Base-by-base conservation (phyloP, 2,329 filamentous ascomycete genomes). In the Phialophora verrucosa region DNA sequence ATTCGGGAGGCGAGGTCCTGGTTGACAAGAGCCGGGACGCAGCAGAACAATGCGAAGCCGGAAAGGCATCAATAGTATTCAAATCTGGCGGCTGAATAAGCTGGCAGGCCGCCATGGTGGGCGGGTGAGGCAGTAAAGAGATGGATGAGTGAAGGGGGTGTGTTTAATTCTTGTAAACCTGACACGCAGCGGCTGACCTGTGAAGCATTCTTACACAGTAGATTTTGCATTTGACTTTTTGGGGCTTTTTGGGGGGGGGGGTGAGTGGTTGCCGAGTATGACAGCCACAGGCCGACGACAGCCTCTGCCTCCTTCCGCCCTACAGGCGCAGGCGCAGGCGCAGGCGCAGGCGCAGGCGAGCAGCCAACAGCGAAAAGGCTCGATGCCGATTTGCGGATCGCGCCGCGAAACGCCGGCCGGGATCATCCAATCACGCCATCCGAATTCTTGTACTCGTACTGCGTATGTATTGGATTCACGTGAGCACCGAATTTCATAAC, bases 1-100 rank as follows among this genome's bases (percentile, higher is more conserved):
- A 66, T 66, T 69, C 44, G 51, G 56, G 49, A 47, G 62, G 44
- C 27, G 63, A 59, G 50, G 56, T 62, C 56, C 51, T 62, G 53
- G 44, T 63, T 47, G 63, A 27, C 38, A 50, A 44, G 29, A 44
- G 50, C 51, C 53, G 38, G 44, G 59, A 62, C 38, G 44, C 25
- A 31, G 66, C 25, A 42, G 59, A 51, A 58, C 60, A 66, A 62
- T 63, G 49, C 44, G 31, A 55, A 59, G 54, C 25, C 11, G 35
- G 25, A 42, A 35, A 27, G 20, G 42, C 49, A 54, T 62, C 65
- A 59, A 57, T 66, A 51, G 35, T 35, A 64, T 66, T 51, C 31
- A 49, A 53, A 47, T 44, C 58, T 53, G 50, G 10, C n/a, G 60
- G 57, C 44, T 53, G 64, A 35, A 47, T n/a, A 50, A 62, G 17